Percentiles rank a stretch among this genome's conserved stretches.
Evolutionary conservation across 768 basidiomycete species (phyloP).

Genomic region (Flagelloscypha sp.): DNA sequence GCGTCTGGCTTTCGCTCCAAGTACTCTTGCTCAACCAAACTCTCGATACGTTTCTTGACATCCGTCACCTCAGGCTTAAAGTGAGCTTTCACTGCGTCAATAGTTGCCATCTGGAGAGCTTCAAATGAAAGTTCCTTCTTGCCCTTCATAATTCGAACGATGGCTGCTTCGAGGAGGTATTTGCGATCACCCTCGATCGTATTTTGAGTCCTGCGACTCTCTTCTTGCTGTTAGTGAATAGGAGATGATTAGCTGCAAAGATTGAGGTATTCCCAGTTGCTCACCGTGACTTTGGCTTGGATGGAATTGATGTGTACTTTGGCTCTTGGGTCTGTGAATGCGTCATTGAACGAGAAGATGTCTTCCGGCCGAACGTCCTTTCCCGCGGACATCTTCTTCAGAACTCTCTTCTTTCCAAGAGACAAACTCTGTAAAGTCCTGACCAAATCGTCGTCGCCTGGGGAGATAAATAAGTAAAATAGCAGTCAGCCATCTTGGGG

Average conservation of each 20-base stretch:
- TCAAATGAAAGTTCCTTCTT: conserved; percentile 78
- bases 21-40: conserved; percentile 82
- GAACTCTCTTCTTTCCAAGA: conserved; percentile 81
- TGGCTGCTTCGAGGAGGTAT: conserved; percentile 83
- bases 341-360: conserved; percentile 71
- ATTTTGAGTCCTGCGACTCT: conserved; percentile 71
- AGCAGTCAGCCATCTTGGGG: conserved; percentile 4
- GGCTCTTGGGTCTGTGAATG: conserved; percentile 69
- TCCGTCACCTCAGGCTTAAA: conserved; percentile 78
- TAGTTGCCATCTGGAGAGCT: conserved; percentile 72
- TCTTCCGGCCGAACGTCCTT: conserved; percentile 73
- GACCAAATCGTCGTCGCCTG: conserved; percentile 68
- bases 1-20: conserved; percentile 68
- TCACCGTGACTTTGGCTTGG: conserved; percentile 84
- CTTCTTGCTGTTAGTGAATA: conserved; percentile 59
- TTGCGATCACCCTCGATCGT: conserved; percentile 85
- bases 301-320: conserved; percentile 94
- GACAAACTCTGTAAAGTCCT: conserved; percentile 89
- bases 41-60: conserved; percentile 81
- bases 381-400: conserved; percentile 72
- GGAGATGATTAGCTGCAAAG: conserved; percentile 3
- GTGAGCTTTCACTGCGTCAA: conserved; percentile 80
- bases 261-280: conserved; percentile 16
- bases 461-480: conserved; percentile 16
- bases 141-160: conserved; percentile 94